Evolutionary conservation across 257 asterid genomes (phyloP).

Genomic region (Forsythia suspensa): DNA sequence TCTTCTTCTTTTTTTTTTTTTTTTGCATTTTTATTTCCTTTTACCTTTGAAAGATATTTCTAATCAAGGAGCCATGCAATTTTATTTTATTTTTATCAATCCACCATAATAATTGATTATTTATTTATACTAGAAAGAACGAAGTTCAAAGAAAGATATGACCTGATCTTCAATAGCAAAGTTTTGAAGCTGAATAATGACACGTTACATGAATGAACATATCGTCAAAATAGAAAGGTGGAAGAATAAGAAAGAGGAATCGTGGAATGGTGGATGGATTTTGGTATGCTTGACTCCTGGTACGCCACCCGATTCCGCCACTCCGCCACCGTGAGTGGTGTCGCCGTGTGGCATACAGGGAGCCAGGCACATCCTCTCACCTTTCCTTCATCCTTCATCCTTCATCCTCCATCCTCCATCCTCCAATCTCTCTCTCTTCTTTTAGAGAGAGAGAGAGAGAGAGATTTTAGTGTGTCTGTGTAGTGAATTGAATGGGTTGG

Average conservation of each 20-base stretch:
- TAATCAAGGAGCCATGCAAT: too few species aligned
- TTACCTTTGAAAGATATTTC: too few species aligned
- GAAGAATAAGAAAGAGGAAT: not conserved
- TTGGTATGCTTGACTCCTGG: conserved; percentile 45
- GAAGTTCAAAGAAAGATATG: not conserved
- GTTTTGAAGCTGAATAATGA: not conserved
- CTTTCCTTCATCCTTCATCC: not conserved
- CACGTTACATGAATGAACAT: not conserved
- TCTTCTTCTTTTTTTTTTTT: too few species aligned
- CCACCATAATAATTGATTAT: not conserved
- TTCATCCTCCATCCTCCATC: not conserved
- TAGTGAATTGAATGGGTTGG: not conserved
- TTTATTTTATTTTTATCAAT: too few species aligned
- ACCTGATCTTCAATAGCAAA: not conserved
- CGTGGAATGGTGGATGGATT: not conserved
- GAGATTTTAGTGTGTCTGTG: not conserved
- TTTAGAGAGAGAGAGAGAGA: not conserved
- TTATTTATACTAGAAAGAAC: too few species aligned
- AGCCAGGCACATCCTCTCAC: conserved; percentile 46
- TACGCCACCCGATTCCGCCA: conserved; percentile 45
- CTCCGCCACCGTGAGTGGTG: conserved; percentile 19
- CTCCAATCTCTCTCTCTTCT: not conserved
- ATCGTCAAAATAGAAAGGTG: not conserved
- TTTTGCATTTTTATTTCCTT: too few species aligned
- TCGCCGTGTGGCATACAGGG: conserved; percentile 56